Conservation (phyloP, 2,329 filamentous ascomycete genomes). For the Calonectria hawksworthii region DNA sequence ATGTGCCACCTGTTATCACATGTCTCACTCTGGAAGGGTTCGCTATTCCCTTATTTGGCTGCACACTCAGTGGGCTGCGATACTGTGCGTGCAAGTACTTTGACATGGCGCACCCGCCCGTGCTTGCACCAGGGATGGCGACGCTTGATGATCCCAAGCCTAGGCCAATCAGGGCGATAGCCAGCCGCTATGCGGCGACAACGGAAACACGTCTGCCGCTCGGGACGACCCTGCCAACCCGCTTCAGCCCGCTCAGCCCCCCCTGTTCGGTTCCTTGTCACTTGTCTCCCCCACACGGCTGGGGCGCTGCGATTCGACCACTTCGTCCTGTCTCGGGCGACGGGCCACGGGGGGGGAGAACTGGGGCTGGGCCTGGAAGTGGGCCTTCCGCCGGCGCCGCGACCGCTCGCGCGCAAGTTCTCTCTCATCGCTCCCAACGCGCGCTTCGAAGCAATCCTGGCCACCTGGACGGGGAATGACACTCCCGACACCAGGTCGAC, state of each 20-base stretch:
- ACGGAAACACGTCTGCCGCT: conserved; percentile 47
- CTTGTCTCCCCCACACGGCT: conserved; percentile 43
- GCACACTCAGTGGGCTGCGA: conserved; percentile 1
- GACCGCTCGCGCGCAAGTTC: conserved; percentile 21
- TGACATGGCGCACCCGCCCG: conserved; percentile 31
- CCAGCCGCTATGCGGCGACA: conserved; percentile 45
- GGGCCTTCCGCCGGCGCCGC: conserved; percentile 8
- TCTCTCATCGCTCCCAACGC: conserved; percentile 17
- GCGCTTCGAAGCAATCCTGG: conserved; percentile 27
- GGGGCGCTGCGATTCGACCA: conserved; percentile 37
- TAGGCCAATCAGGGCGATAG: conserved; percentile 39
- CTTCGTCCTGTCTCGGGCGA: conserved; percentile 31
- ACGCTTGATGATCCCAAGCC: conserved; percentile 32
- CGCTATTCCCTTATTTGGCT: background rate
- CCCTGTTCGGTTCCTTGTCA: conserved; percentile 44
- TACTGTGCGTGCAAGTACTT: conserved; percentile 17
- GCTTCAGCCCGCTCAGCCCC: conserved; percentile 37
- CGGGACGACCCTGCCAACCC: conserved; percentile 45
- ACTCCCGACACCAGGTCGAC: conserved; percentile 17
- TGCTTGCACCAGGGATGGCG: conserved; percentile 35
- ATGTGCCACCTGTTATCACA: background rate
- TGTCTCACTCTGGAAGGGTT: background rate
- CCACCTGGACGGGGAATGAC: conserved; percentile 15
- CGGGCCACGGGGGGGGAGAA: conserved; percentile 26
- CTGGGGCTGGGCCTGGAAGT: conserved; percentile 27